Percentiles rank a stretch among this genome's conserved stretches.
These are phyloP conservation scores for Umbilicus rupestris DNA, from an alignment of 164 flowering plant genomes.

Conservation along the genomic window DNA sequence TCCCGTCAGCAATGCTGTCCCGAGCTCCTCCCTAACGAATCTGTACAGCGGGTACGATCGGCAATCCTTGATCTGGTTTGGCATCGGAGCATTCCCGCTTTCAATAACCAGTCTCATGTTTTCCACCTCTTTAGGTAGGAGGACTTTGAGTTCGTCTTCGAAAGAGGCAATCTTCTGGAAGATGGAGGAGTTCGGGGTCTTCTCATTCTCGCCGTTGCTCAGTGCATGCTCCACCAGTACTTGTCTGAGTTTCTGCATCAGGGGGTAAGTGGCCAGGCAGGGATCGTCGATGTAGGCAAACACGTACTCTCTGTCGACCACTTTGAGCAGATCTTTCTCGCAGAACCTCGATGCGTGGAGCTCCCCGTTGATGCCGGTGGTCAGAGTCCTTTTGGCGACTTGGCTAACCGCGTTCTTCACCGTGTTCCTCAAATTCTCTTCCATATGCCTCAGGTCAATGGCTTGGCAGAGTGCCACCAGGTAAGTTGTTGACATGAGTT, in stretches of 20 bases:
- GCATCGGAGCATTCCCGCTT: slow-evolving; percentile 19
- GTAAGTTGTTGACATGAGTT: slow-evolving; percentile 34
- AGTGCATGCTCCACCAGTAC: slow-evolving; percentile 32
- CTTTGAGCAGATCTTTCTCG: slow-evolving; percentile 35
- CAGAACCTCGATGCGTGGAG: slow-evolving; percentile 37
- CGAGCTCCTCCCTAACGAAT: slow-evolving; percentile 30
- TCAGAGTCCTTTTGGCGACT: slow-evolving; percentile 24
- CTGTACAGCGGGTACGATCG: slow-evolving; percentile 34
- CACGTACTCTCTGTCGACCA: slow-evolving; percentile 28
- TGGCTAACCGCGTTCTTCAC: slow-evolving; percentile 31
- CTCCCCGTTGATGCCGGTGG: slow-evolving; percentile 24
- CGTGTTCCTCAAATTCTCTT: slow-evolving; percentile 27
- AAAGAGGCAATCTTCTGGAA: slow-evolving; percentile 31
- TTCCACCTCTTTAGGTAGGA: slow-evolving; percentile 31
- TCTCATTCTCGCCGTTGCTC: slow-evolving; percentile 27
- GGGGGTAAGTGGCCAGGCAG: slow-evolving; percentile 33
- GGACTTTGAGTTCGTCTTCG: slow-evolving; percentile 27
- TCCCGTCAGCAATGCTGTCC: slow-evolving; percentile 23
- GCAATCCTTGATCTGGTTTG: slow-evolving; percentile 29
- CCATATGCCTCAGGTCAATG: slow-evolving; percentile 36
- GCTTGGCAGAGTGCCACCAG: slow-evolving; percentile 36
- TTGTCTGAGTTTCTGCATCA: slow-evolving; percentile 36
- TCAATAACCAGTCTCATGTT: slow-evolving; percentile 18
- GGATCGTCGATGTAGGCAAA: slow-evolving; percentile 32
- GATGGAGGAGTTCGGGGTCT: slow-evolving; percentile 21